Base-by-base conservation (phyloP, 495 filamentous ascomycete genomes). In the Hypoxylon rickii region DNA sequence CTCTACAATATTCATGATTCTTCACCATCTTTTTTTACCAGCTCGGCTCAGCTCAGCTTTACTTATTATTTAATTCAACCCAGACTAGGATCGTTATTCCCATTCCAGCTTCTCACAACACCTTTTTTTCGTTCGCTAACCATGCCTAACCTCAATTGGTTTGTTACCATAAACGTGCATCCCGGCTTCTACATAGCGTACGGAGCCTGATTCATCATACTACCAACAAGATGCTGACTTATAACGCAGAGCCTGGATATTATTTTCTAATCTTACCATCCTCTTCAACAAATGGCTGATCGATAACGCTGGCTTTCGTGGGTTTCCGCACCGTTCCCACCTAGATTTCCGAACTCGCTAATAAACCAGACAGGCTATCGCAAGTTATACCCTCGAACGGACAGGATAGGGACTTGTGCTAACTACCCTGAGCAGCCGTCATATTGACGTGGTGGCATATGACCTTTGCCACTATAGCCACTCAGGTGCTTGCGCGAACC, bases 271-370 rank as follows among this genome's bases (percentile, higher is more conserved):
- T 47, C 78, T 82, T 54, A 90, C 92, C 51, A 96, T 97, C 58
- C 71, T 97, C 46, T 97, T 96, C 82, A 96, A 97, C 82, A 96
- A 96, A 76, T 91, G 88, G 79, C 84, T 97, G 38, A 79, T 96
- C 44, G 81, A 87, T 64, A 84, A 79, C 57, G 77, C 79, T 61
- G 80, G 86, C 45, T 96, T 96, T 74, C 80, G 90, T 94, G 75
- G 83, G 90, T 83, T 21, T 20, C 44, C 44, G 13, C 26, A 13
- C 3, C 10, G 1, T n/a, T 21, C 3, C 11, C 50, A 19, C 1
- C 3, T 3, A 12, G 45, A 6, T 18, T 26, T 3, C 11, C 7
- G 7, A 16, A 10, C 4, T 16, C 24, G 11, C 20, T 32, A 26
- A 53, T 5, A 55, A 54, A 56, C 45, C 17, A 32, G 2, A 10